Percentiles rank a stretch among this genome's conserved stretches.
Evolutionary conservation across 208 protist species (phyloP).

Genomic region (Acanthamoeba sp.): DNA sequence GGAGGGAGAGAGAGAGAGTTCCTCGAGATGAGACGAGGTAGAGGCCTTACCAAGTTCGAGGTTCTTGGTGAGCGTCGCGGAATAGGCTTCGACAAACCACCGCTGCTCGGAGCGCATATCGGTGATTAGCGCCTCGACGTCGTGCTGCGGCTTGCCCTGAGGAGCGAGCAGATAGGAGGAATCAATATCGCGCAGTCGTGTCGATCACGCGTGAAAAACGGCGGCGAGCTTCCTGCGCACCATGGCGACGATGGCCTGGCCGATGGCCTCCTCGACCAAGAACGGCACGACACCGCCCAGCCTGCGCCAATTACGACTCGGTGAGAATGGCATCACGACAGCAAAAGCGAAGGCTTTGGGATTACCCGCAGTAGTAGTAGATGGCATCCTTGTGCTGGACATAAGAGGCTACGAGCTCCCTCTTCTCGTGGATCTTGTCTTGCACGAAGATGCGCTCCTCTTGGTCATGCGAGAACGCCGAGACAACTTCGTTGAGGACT

Average conservation of each 20-base stretch:
- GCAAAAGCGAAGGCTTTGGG: neutral
- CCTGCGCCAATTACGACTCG: neutral
- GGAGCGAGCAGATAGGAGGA: neutral
- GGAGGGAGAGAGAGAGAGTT: no score
- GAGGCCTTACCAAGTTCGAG: neutral
- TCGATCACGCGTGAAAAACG: no score
- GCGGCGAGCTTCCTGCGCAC: no score
- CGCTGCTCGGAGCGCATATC: neutral
- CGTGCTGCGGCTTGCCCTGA: slow-evolving; percentile 19
- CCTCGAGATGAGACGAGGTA: neutral
- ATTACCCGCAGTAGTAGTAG: slow-evolving; percentile 72
- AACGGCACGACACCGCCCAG: slow-evolving; percentile 32
- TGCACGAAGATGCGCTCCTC: slow-evolving; percentile 68
- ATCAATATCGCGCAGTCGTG: no score
- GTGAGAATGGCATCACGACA: neutral
- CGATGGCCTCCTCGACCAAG: slow-evolving; percentile 59
- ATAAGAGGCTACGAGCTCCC: slow-evolving; percentile 22
- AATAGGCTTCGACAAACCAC: slow-evolving; percentile 64
- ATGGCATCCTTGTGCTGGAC: neutral
- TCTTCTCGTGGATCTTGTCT: slow-evolving; percentile 43
- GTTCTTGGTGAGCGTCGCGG: slow-evolving; percentile 45
- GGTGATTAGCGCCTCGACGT: neutral
- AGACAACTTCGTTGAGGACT: slow-evolving; percentile 38
- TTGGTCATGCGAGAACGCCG: slow-evolving; percentile 64
- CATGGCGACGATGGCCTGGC: neutral